Conservation (phyloP, 371 early-diverging fungal species). For the Thermomucor indicae-seudaticae region DNA sequence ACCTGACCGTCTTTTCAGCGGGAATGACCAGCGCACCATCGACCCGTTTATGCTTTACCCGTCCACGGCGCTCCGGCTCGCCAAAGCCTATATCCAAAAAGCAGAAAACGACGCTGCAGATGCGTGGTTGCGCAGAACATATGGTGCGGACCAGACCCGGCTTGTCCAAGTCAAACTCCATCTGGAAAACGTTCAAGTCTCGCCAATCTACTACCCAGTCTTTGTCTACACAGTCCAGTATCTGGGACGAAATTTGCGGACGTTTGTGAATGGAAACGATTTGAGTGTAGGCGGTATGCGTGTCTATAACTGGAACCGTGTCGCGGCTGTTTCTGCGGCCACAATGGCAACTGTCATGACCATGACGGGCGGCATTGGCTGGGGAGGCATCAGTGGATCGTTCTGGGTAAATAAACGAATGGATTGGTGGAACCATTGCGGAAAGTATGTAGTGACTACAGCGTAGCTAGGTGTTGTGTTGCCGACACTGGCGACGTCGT, state of each 20-base stretch:
- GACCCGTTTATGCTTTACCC: constrained; percentile 56
- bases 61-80: constrained; percentile 48
- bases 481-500: constrained; percentile 47
- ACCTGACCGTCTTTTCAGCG: constrained; percentile 39
- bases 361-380: constrained; percentile 35
- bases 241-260: constrained; percentile 48
- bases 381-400: constrained; percentile 42
- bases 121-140: constrained; percentile 38
- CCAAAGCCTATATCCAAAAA: constrained; percentile 39
- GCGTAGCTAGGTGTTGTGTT: constrained; percentile 49
- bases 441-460: too few relatives aligned
- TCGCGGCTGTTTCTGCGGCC: constrained; percentile 46
- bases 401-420: constrained; percentile 32
- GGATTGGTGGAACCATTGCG: too few relatives aligned
- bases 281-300: constrained; percentile 47
- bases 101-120: constrained; percentile 47
- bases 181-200: constrained; percentile 34
- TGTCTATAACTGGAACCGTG: constrained; percentile 52
- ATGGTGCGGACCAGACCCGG: constrained; percentile 49
- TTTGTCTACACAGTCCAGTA: constrained; percentile 50
- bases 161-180: constrained; percentile 46
- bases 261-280: constrained; percentile 57
- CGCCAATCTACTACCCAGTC: constrained; percentile 58
- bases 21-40: constrained; percentile 23
- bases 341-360: constrained; percentile 36